Percentiles rank a stretch among this genome's conserved stretches.
Evolutionary conservation across 2,329 filamentous ascomycete species (phyloP).

Genomic region (Botrytis cinerea): DNA sequence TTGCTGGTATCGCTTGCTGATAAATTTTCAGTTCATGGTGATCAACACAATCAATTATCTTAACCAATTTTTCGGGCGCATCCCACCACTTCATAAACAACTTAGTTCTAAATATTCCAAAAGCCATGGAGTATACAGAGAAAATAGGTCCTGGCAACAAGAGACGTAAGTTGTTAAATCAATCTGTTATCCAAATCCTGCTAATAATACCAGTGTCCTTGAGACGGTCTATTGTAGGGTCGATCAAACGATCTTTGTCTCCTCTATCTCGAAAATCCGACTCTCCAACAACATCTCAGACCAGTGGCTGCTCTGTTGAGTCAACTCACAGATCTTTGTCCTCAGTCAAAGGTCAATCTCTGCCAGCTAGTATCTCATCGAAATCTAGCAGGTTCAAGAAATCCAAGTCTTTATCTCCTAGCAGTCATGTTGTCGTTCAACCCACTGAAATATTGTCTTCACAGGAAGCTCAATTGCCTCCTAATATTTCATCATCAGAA

Average conservation of each 20-base stretch:
- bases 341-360: not conserved
- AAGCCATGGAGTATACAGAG: not conserved
- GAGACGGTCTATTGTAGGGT: constrained; percentile 21
- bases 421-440: not conserved
- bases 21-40: not conserved
- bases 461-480: not conserved
- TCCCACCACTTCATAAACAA: not conserved
- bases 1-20: not conserved
- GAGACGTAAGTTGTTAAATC: not conserved
- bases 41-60: not conserved
- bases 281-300: not conserved
- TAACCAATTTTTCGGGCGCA: not conserved
- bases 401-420: not conserved
- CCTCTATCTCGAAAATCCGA: constrained; percentile 6
- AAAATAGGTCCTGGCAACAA: constrained; percentile 7
- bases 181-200: not conserved
- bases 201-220: constrained; percentile 18
- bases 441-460: not conserved
- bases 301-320: constrained; percentile 2
- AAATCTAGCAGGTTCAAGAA: constrained; percentile 5
- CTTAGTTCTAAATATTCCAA: not conserved
- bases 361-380: not conserved
- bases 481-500: not conserved
- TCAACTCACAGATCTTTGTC: not conserved
- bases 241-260: constrained; percentile 20